Percentiles rank a stretch among this genome's conserved stretches.
These are phyloP conservation scores for Suzukiozyma palmioleophila DNA, from an alignment of 1,139 yeast genomes.

Conservation along the genomic window DNA sequence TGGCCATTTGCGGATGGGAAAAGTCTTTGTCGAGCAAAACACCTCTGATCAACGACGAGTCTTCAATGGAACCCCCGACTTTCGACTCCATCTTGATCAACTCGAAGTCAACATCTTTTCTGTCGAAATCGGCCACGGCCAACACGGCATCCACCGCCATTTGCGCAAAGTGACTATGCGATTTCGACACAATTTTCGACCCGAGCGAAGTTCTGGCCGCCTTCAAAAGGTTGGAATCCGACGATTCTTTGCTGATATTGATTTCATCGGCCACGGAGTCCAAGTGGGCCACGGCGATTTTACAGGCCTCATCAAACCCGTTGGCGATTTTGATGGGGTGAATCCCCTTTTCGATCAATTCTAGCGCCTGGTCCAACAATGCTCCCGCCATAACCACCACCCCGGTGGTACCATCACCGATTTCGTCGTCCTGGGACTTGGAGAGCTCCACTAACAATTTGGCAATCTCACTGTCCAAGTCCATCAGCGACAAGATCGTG, in stretches of 20 bases:
- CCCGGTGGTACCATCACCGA: slow-evolving; percentile 99
- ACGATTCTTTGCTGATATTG: slow-evolving; percentile 43
- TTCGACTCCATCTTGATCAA: slow-evolving; percentile 93
- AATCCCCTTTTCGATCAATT: slow-evolving; percentile 91
- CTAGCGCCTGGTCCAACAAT: slow-evolving; percentile 88
- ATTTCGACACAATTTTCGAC: slow-evolving; percentile 90
- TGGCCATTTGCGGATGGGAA: slow-evolving; percentile 98
- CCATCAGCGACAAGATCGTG: slow-evolving; percentile 93
- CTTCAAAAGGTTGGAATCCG: slow-evolving; percentile 58
- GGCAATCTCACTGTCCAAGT: slow-evolving; percentile 92
- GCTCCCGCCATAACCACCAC: slow-evolving; percentile 97
- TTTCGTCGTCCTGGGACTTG: slow-evolving; percentile 95
- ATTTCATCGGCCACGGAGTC: slow-evolving; percentile 70
- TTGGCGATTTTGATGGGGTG: slow-evolving; percentile 97
- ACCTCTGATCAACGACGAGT: slow-evolving; percentile 80
- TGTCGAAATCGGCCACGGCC: slow-evolving; percentile 84
- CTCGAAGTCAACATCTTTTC: slow-evolving; percentile 96
- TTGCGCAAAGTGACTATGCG: slow-evolving; percentile 88
- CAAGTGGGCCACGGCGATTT: slow-evolving; percentile 74
- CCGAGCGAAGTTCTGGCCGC: slow-evolving; percentile 96
- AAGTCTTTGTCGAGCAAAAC: slow-evolving; percentile 94
- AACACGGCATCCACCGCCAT: slow-evolving; percentile 97
- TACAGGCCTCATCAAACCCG: slow-evolving; percentile 97
- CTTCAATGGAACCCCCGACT: slow-evolving; percentile 90
- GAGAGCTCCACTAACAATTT: slow-evolving; percentile 91